phyloP scores from a whole-genome alignment of 1,284 basidiomycete species.

The Cutaneotrichosporon daszewskae region DNA sequence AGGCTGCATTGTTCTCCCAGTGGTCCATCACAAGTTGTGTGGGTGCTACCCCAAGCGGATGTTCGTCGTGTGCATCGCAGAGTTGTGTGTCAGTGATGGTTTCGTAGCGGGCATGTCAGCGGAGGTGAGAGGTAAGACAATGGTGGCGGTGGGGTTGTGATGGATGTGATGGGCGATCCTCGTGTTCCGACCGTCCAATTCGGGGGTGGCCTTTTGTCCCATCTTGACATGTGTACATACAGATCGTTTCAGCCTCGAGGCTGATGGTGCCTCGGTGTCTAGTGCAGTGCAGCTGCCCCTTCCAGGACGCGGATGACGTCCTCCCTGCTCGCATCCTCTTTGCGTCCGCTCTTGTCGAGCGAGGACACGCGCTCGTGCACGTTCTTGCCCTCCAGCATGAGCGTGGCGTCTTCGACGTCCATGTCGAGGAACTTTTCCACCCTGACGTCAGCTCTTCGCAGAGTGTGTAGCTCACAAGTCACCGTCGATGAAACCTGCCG shows the following conservation, averaged over 20 bases:
- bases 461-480: conserved; percentile 55
- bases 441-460: conserved; percentile 16
- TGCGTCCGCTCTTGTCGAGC: conserved; percentile 12
- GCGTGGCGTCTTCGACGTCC: conserved; percentile 27
- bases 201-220: no score
- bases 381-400: conserved; percentile 30
- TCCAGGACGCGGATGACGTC: conserved; percentile 39
- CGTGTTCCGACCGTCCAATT: no score
- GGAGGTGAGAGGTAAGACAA: neutral
- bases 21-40: no score
- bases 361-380: conserved; percentile 30
- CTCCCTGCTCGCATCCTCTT: conserved; percentile 17
- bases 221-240: no score
- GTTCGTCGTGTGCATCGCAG: no score
- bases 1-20: no score
- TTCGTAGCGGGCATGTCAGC: no score
- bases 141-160: neutral
- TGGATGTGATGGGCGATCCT: neutral
- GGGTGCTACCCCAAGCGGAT: no score
- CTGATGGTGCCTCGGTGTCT: neutral
- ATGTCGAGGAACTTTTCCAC: conserved; percentile 60
- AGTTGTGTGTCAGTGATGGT: no score
- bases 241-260: no score
- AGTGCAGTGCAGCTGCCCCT: conserved; percentile 35
- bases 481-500: conserved; percentile 77